These are phyloP conservation scores for Alternaria conjuncta DNA, from an alignment of 2,329 filamentous ascomycete species.

Conservation along the genomic window DNA sequence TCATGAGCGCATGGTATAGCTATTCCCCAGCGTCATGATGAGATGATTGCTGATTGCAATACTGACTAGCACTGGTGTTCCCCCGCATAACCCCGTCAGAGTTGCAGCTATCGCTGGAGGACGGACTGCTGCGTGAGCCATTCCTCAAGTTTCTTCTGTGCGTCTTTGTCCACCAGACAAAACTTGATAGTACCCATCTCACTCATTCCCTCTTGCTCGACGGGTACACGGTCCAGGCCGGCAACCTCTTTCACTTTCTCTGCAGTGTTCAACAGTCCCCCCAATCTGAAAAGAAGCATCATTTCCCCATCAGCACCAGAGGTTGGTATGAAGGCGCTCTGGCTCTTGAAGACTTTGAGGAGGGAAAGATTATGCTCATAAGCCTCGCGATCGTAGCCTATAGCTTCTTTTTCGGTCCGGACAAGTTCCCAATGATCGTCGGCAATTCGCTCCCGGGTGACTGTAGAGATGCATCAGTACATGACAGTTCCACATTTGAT, in stretches of 20 bases:
- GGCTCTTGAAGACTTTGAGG: constrained; percentile 32
- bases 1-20: neutral
- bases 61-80: neutral
- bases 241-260: constrained; percentile 38
- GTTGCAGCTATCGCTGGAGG: neutral
- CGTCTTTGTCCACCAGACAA: constrained; percentile 34
- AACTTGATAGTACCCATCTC: constrained; percentile 30
- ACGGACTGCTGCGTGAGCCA: constrained; percentile 22
- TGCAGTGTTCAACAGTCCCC: constrained; percentile 28
- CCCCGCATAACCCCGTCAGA: neutral
- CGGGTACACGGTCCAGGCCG: constrained; percentile 35
- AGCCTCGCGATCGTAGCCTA: constrained; percentile 49
- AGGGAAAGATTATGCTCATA: constrained; percentile 49
- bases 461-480: neutral
- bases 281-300: constrained; percentile 39
- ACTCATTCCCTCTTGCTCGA: constrained; percentile 28
- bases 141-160: constrained; percentile 30
- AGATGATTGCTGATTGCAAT: neutral
- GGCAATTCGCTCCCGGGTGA: constrained; percentile 41
- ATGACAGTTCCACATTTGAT: neutral
- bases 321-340: constrained; percentile 24
- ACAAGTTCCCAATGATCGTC: constrained; percentile 48
- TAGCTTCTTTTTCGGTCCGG: constrained; percentile 33
- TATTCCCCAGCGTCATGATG: neutral
- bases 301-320: constrained; percentile 18